phyloP scores from a whole-genome alignment of 2,329 filamentous ascomycete species.

The Penicillium digitatum region DNA sequence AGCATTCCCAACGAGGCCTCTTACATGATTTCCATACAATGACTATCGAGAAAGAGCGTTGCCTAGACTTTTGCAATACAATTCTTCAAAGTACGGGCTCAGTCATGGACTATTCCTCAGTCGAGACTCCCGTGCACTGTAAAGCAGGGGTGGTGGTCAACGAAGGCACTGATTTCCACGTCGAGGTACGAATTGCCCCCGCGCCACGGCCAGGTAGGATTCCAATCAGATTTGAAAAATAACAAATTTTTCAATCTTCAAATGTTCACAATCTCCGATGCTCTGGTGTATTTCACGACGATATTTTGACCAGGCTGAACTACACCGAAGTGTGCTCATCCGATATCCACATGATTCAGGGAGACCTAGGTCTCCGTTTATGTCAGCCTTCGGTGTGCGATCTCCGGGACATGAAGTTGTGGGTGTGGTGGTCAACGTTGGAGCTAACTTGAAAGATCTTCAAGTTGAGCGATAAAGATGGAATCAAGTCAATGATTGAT shows the following conservation, averaged over 20 bases:
- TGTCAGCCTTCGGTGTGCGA: conserved; percentile 44
- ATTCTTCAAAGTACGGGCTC: conserved; percentile 7
- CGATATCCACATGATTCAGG: conserved; percentile 57
- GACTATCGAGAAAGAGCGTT: too few species aligned
- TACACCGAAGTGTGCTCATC: conserved; percentile 56
- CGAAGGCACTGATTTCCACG: conserved; percentile 48
- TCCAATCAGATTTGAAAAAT: too few species aligned
- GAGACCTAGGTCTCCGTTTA: conserved; percentile 51
- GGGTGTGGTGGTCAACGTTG: conserved; percentile 56
- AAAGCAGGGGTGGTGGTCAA: conserved; percentile 52
- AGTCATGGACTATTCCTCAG: conserved; percentile 1
- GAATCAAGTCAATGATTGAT: conserved; percentile 51
- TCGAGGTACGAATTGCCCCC: conserved; percentile 48
- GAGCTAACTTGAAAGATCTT: conserved; percentile 52
- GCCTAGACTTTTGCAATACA: neutral
- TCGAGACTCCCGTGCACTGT: conserved; percentile 46
- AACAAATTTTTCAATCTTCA: neutral
- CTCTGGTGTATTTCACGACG: conserved; percentile 45
- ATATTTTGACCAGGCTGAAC: conserved; percentile 56
- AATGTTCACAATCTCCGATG: neutral
- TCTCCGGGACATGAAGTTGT: conserved; percentile 56
- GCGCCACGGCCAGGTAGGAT: conserved; percentile 47
- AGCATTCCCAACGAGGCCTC: neutral
- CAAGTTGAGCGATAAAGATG: conserved; percentile 53
- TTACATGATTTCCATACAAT: neutral